Conservation (phyloP, 768 basidiomycete species). For the Rhodotorula babjevae region DNA sequence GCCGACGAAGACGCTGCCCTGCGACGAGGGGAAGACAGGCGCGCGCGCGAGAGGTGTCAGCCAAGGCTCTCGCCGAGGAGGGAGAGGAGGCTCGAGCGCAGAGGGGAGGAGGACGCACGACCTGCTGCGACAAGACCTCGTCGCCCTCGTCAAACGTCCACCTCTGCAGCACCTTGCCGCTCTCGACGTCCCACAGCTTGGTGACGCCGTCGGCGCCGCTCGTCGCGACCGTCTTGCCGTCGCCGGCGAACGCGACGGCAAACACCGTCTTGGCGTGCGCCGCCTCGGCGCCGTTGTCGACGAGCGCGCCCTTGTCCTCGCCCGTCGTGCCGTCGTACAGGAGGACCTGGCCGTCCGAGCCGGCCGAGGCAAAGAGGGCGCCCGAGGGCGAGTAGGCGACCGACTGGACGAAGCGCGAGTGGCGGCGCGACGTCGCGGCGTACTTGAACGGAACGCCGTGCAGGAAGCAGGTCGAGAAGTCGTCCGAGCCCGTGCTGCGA, state of each 20-base stretch:
- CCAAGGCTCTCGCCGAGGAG: neutral
- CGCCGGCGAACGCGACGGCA: constrained; percentile 20
- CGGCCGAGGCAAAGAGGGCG: constrained; percentile 79
- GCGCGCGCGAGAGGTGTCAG: no score
- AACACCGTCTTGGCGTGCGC: constrained; percentile 36
- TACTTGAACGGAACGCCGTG: constrained; percentile 76
- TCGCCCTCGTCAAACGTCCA: constrained; percentile 36
- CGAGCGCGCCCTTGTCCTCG: constrained; percentile 65
- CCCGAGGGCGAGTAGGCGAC: constrained; percentile 77
- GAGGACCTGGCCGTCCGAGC: constrained; percentile 83
- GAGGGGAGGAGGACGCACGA: constrained; percentile 13
- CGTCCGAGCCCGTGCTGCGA: constrained; percentile 35
- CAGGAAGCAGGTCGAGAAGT: constrained; percentile 25
- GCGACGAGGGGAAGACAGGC: neutral
- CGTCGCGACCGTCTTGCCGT: constrained; percentile 25
- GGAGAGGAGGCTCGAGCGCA: neutral
- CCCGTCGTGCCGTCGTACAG: constrained; percentile 89
- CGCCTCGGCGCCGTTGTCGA: neutral
- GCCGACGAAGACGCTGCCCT: constrained; percentile 35
- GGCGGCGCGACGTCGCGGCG: constrained; percentile 51
- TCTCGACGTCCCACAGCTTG: constrained; percentile 80
- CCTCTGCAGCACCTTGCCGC: constrained; percentile 54
- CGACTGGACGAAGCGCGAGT: constrained; percentile 89
- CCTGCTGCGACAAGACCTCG: constrained; percentile 27
- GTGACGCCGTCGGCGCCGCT: constrained; percentile 64